Evolutionary conservation across 306 rosid genomes (phyloP).

Genomic region (Casuarina equisetifolia): DNA sequence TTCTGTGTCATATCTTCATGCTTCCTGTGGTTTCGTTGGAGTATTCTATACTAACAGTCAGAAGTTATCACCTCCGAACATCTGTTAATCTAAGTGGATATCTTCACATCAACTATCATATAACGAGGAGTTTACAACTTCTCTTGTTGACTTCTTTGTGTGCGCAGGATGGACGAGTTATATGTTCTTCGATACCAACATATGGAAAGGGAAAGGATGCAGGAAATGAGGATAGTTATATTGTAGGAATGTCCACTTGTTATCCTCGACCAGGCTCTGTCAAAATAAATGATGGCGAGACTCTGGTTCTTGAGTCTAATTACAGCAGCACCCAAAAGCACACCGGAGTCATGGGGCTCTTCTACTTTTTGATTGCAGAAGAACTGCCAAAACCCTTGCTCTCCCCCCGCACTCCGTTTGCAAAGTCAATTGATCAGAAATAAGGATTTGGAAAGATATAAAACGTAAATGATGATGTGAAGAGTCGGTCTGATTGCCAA

Average conservation of each 20-base stretch:
- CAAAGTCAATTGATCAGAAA: background rate
- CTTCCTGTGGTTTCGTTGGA: background rate
- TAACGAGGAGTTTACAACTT: background rate
- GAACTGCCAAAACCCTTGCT: slow-evolving; percentile 40
- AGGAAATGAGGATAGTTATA: slow-evolving; percentile 65
- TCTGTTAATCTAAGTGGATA: background rate
- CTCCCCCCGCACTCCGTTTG: slow-evolving; percentile 25
- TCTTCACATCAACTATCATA: background rate
- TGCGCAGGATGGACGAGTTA: slow-evolving; percentile 63
- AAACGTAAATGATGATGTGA: background rate
- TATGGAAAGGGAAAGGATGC: slow-evolving; percentile 69
- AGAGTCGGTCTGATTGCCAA: background rate
- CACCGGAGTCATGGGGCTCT: slow-evolving; percentile 79
- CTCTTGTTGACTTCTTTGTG: slow-evolving; percentile 10
- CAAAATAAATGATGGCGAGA: slow-evolving; percentile 59
- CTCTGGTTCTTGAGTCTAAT: slow-evolving; percentile 44
- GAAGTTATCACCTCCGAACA: background rate
- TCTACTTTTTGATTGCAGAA: slow-evolving; percentile 66
- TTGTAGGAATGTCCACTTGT: slow-evolving; percentile 87
- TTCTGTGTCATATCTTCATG: background rate
- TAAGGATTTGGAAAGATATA: background rate
- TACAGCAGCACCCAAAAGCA: slow-evolving; percentile 47
- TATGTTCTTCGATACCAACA: slow-evolving; percentile 69
- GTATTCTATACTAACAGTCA: background rate
- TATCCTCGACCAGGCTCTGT: slow-evolving; percentile 67